These are phyloP conservation scores for Ophiostoma novo-ulmi DNA, from an alignment of 2,329 filamentous ascomycete genomes.

Conservation along the genomic window DNA sequence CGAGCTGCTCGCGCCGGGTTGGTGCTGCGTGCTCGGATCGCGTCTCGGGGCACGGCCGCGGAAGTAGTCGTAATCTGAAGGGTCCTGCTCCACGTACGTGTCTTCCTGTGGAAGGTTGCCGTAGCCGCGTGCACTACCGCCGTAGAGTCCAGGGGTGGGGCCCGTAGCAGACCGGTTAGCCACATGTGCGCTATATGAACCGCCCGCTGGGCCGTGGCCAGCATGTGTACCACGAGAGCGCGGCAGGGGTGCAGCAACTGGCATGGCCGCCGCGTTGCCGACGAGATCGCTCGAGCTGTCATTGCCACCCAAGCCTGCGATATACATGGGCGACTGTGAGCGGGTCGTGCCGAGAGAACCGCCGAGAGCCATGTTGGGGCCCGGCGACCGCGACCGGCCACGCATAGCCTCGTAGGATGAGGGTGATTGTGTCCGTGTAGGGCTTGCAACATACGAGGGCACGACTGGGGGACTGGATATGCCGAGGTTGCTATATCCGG, in stretches of 20 bases:
- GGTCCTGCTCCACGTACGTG: constrained; percentile 38
- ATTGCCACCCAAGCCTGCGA: constrained; percentile 39
- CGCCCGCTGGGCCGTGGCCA: background rate
- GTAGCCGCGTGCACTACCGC: constrained; percentile 56
- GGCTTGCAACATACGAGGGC: constrained; percentile 12
- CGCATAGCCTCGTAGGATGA: constrained; percentile 19
- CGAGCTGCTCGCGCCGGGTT: constrained; percentile 3
- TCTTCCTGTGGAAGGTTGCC: constrained; percentile 54
- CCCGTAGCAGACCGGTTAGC: constrained; percentile 22
- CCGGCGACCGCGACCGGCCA: constrained; percentile 20
- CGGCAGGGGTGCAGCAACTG: constrained; percentile 34
- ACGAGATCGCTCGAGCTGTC: constrained; percentile 52
- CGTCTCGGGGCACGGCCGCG: constrained; percentile 35
- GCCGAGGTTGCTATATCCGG: constrained; percentile 27
- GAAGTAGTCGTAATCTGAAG: constrained; percentile 55
- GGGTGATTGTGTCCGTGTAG: constrained; percentile 24
- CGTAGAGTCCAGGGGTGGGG: constrained; percentile 45
- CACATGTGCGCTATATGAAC: background rate
- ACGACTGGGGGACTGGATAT: constrained; percentile 20
- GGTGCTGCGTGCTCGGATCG: constrained; percentile 18
- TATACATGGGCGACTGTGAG: constrained; percentile 46
- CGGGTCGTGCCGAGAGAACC: constrained; percentile 31
- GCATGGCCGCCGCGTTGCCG: constrained; percentile 48
- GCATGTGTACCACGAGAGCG: background rate
- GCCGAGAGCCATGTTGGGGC: constrained; percentile 30